Conservation (phyloP, 176 grass and related monocot genomes). For the Eleusine indica region DNA sequence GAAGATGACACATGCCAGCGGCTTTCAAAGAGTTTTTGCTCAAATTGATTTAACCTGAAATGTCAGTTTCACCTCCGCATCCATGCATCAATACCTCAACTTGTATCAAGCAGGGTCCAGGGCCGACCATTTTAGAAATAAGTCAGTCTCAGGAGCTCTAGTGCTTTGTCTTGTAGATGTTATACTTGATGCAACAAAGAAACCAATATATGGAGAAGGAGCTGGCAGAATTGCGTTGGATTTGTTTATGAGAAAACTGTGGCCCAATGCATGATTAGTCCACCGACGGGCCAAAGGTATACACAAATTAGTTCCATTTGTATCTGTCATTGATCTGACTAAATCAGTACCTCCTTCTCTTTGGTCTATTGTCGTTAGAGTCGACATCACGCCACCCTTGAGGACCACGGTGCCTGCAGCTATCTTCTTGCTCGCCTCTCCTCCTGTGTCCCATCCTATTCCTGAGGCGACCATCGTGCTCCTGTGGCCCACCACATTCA, state of each 20-base stretch:
- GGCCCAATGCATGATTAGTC: constrained; percentile 24
- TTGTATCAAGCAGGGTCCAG: constrained; percentile 25
- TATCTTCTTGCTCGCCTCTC: constrained; percentile 47
- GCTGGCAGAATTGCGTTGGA: constrained; percentile 16
- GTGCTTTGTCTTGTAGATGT: neutral
- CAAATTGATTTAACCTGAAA: constrained; percentile 14
- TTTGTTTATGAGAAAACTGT: constrained; percentile 2
- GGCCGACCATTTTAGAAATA: constrained; percentile 4
- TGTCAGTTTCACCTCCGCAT: constrained; percentile 16
- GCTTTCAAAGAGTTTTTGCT: neutral
- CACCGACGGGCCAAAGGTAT: constrained; percentile 11
- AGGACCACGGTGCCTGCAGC: constrained; percentile 37
- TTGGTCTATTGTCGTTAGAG: constrained; percentile 40
- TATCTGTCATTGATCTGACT: constrained; percentile 9
- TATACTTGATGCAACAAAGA: neutral
- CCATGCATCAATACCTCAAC: neutral
- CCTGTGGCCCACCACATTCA: constrained; percentile 32
- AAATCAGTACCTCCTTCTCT: constrained; percentile 51
- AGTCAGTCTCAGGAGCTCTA: neutral
- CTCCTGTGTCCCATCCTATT: constrained; percentile 35
- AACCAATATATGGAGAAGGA: neutral
- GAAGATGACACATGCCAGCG: neutral
- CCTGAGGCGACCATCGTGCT: constrained; percentile 35
- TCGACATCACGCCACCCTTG: constrained; percentile 47
- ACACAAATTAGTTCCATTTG: neutral